Evolutionary conservation across 2,329 filamentous ascomycete genomes (phyloP), one percentile per base, ranked within the genome.

Genomic region (Pleomassaria siparia): DNA sequence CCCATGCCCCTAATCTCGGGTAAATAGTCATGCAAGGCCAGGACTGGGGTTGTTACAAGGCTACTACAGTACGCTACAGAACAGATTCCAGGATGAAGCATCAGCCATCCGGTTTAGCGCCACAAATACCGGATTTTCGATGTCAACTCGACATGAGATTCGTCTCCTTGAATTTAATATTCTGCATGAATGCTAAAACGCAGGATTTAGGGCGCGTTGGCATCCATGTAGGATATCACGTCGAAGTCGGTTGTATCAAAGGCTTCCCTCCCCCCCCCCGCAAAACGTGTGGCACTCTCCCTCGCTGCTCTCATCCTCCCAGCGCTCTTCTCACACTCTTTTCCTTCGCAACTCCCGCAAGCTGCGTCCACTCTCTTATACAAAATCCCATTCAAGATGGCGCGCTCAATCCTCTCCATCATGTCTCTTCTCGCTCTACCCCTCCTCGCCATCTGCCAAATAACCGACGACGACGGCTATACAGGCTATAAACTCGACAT

Each of bases 401-500:
- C 62, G 57, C 54, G 50, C 20, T 62, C 59, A 29, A 48, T 65
- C 36, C 51, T 63, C 33, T 54, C 62, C 15, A 46, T 60, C 21
- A 21, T 67, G 29, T 55, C 62, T 43, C 47, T 68, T 43, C 50
- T 72, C 47, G 53, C 72, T 22, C 35, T 74, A 41, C 63, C 59
- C 43, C 63, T 70, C 47, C 50, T 65, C 25, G 69, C 58, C 43
- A 60, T 62, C 46, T 53, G 62, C 21, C 66, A 68, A 43, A 59
- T 67, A 42, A 47, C 58, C 13, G 68, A 65, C 39, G 65, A 59
- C 42, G 71, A 69, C 49, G 80, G 80, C 51, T 84, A 84, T 61
- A 73, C 78, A 13, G 80, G 80, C 42, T 84, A 83, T 65, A 72
- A 74, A 40, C 76, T 83, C 50, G 68, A 75, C 25, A 60, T 69